Percentiles rank a stretch among this genome's conserved stretches.
phyloP scores from a whole-genome alignment of 345 rosid species.

The Trapa incisa region DNA sequence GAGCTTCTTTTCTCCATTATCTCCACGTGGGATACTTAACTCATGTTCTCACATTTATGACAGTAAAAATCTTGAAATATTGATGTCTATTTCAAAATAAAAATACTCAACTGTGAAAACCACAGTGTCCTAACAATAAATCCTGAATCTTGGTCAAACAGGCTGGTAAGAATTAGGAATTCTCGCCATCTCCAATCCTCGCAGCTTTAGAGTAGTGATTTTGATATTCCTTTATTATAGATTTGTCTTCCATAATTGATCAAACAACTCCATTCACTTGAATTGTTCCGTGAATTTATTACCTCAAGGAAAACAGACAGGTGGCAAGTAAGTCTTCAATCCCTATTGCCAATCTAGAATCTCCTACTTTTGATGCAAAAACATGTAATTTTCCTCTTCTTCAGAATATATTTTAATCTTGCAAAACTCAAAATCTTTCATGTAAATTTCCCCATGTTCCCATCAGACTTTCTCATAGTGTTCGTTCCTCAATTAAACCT shows the following conservation, averaged over 20 bases:
- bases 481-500: constrained; percentile 45
- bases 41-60: constrained; percentile 40
- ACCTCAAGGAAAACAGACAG: constrained; percentile 99
- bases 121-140: constrained; percentile 91
- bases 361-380: constrained; percentile 94
- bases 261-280: constrained; percentile 97
- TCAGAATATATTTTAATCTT: constrained; percentile 78
- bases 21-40: constrained; percentile 36
- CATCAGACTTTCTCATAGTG: constrained; percentile 73
- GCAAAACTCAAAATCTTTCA: constrained; percentile 93
- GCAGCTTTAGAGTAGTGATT: constrained; percentile 99
- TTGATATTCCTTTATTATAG: constrained; percentile 93
- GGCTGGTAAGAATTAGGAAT: constrained; percentile 91
- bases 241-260: constrained; percentile 97
- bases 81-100: constrained; percentile 92
- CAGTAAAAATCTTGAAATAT: constrained; percentile 52
- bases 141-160: constrained; percentile 98
- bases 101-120: constrained; percentile 92
- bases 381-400: constrained; percentile 96
- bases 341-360: constrained; percentile 97
- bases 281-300: constrained; percentile 83
- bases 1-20: constrained; percentile 59
- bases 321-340: constrained; percentile 97
- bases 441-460: constrained; percentile 71
- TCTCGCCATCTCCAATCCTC: constrained; percentile 99